phyloP scores from a whole-genome alignment of 2,329 filamentous ascomycete genomes.

The Tolypocladium ovalisporum region DNA sequence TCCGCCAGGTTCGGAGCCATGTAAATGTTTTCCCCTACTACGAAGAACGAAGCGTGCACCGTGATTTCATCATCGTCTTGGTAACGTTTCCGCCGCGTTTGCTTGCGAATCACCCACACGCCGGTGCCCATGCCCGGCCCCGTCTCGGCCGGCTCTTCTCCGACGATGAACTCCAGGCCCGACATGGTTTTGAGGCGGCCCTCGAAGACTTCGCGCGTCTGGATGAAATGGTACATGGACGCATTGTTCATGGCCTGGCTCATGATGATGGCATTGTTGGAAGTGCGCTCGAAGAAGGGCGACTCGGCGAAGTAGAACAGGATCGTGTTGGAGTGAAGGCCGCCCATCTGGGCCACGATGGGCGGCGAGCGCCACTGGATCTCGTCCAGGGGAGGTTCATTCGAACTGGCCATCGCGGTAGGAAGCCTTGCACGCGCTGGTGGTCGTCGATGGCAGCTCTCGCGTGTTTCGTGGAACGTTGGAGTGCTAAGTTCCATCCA shows the following conservation, averaged over 20 bases:
- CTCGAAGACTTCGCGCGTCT: constrained; percentile 54
- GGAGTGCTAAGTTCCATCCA: neutral
- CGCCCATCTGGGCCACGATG: constrained; percentile 37
- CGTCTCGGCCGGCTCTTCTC: constrained; percentile 53
- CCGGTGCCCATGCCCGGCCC: constrained; percentile 54
- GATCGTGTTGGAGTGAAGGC: constrained; percentile 54
- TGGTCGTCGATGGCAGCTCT: constrained; percentile 3
- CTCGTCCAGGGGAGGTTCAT: constrained; percentile 50
- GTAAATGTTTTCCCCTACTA: constrained; percentile 56
- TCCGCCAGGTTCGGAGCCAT: constrained; percentile 53
- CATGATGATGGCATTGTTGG: constrained; percentile 55
- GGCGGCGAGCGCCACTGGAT: constrained; percentile 52
- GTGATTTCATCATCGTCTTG: constrained; percentile 47
- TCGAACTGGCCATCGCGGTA: constrained; percentile 29
- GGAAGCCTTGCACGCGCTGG: neutral
- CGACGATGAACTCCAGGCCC: constrained; percentile 56
- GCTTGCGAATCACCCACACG: constrained; percentile 61
- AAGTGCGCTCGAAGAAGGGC: constrained; percentile 57
- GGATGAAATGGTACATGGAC: constrained; percentile 44
- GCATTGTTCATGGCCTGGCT: constrained; percentile 52
- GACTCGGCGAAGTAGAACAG: constrained; percentile 59
- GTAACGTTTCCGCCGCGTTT: constrained; percentile 47
- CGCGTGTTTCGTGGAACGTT: neutral
- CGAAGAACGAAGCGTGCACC: constrained; percentile 50
- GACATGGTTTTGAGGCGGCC: constrained; percentile 52